Conservation (phyloP, 257 asterid genomes). For the Scutellaria barbata region DNA sequence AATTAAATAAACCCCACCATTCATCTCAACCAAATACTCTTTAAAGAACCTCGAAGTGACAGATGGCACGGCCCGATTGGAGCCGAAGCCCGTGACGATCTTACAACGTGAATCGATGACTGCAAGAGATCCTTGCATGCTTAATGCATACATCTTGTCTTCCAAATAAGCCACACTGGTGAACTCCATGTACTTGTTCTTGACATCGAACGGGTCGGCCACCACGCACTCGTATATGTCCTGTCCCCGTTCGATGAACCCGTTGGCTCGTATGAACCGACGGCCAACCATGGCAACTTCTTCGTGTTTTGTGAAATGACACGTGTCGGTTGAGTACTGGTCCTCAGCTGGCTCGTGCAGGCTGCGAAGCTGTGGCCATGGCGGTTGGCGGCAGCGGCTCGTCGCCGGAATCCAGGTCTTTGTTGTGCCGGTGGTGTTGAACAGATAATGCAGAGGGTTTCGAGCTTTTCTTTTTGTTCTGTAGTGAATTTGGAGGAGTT, state of each 20-base stretch:
- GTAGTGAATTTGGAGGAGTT: background rate
- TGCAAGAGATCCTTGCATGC: conserved; percentile 44
- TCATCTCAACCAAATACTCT: conserved; percentile 38
- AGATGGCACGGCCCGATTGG: conserved; percentile 40
- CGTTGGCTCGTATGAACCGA: background rate
- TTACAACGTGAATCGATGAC: conserved; percentile 26
- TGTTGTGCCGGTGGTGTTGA: background rate
- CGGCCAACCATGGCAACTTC: background rate
- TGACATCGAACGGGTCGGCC: background rate
- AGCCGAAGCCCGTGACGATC: conserved; percentile 17
- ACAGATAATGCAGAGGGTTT: background rate
- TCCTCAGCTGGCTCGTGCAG: background rate
- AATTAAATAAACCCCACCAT: background rate
- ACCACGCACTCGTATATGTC: background rate
- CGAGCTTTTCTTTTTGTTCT: background rate
- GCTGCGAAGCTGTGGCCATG: background rate
- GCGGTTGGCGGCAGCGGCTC: background rate
- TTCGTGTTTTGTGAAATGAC: too few relatives aligned
- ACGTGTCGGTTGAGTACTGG: too few relatives aligned
- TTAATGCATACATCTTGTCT: conserved; percentile 39
- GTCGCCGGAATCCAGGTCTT: background rate
- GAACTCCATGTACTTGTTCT: conserved; percentile 32
- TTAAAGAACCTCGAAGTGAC: conserved; percentile 29
- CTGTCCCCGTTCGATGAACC: background rate
- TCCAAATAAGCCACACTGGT: conserved; percentile 23